These are phyloP conservation scores for Acer yangbiense DNA, from an alignment of 345 rosid species.

Conservation along the genomic window DNA sequence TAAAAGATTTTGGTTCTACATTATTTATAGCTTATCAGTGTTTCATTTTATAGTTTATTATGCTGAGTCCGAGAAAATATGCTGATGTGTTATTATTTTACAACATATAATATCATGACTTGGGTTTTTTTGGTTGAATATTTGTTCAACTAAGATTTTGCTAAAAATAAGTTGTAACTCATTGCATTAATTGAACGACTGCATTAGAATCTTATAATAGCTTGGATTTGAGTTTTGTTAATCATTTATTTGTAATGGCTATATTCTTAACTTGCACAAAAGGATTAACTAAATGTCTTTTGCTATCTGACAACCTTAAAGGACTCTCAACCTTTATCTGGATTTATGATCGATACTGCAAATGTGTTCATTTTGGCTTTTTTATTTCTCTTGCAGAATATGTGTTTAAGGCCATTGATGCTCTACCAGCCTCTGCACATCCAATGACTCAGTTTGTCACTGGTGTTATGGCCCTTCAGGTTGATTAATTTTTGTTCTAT, in stretches of 20 bases:
- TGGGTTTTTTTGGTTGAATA: not conserved
- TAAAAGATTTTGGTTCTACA: not conserved
- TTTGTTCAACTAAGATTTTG: not conserved
- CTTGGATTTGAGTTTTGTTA: not conserved
- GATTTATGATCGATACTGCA: constrained; percentile 5
- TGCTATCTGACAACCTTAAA: not conserved
- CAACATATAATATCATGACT: too few species aligned
- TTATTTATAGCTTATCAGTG: not conserved
- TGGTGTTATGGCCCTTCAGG: constrained; percentile 99
- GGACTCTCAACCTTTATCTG: not conserved
- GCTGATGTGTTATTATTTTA: not conserved
- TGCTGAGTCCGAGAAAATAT: not conserved
- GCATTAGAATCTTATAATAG: not conserved
- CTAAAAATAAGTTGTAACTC: not conserved
- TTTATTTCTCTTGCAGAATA: constrained; percentile 56
- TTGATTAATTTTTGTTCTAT: constrained; percentile 28
- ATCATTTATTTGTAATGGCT: not conserved
- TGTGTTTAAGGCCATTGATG: constrained; percentile 88
- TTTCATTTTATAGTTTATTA: not conserved
- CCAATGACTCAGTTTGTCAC: constrained; percentile 97
- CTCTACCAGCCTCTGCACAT: constrained; percentile 85
- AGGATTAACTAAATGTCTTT: constrained; percentile 11
- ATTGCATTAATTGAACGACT: not conserved
- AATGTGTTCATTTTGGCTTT: constrained; percentile 11
- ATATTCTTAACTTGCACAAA: not conserved